Conservation (phyloP, 1,139 yeast genomes). For the Suhomyces atakaporum region DNA sequence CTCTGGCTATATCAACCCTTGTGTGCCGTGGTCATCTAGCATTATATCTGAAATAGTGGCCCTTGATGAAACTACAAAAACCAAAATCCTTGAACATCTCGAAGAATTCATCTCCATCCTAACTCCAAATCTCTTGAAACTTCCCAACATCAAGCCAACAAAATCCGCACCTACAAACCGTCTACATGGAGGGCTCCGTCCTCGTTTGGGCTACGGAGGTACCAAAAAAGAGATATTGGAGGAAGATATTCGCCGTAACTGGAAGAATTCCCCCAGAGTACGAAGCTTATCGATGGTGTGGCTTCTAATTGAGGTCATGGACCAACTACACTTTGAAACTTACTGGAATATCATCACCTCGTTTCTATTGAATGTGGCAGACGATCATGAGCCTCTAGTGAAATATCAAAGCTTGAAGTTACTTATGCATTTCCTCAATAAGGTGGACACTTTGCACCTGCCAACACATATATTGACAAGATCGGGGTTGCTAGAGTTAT, state of each 20-base stretch:
- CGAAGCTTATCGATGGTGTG: slow-evolving; percentile 31
- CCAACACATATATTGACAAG: slow-evolving; percentile 19
- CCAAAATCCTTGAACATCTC: neutral
- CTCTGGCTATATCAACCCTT: slow-evolving; percentile 31
- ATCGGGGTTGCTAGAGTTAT: slow-evolving; percentile 48
- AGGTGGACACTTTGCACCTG: slow-evolving; percentile 12
- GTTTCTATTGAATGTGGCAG: slow-evolving; percentile 50
- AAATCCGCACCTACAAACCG: slow-evolving; percentile 1
- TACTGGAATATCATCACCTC: slow-evolving; percentile 53
- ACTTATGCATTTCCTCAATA: slow-evolving; percentile 17
- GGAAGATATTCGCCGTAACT: slow-evolving; percentile 28
- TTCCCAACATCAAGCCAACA: slow-evolving; percentile 4
- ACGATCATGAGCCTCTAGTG: slow-evolving; percentile 47
- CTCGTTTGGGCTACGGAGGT: slow-evolving; percentile 31
- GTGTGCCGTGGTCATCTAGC: slow-evolving; percentile 32
- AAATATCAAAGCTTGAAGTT: slow-evolving; percentile 48
- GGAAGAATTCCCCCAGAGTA: slow-evolving; percentile 34
- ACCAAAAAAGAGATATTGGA: slow-evolving; percentile 21
- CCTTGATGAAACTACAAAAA: slow-evolving; percentile 6
- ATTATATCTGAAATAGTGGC: slow-evolving; percentile 19
- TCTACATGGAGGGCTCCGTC: slow-evolving; percentile 27
- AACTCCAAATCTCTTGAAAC: slow-evolving; percentile 9
- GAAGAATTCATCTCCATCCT: slow-evolving; percentile 7
- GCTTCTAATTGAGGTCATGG: slow-evolving; percentile 25
- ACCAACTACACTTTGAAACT: slow-evolving; percentile 18